Base-by-base conservation (phyloP, 192 early-diverging fungal species). In the Obelidium mucronatum region DNA sequence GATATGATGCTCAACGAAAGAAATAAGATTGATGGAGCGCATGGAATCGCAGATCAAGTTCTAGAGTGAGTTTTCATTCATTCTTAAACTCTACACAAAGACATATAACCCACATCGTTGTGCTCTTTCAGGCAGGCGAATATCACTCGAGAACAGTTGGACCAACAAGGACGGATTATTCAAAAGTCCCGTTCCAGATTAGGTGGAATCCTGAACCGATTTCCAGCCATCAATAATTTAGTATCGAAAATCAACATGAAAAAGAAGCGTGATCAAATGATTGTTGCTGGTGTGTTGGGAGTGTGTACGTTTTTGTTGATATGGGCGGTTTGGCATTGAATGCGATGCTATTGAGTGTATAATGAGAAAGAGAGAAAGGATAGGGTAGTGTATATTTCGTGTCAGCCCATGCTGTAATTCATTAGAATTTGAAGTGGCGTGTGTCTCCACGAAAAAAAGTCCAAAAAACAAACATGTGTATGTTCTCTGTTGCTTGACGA, bases 1-100 rank as follows among this genome's bases (percentile, higher is more conserved):
- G 93, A 94, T 60, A 89, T 91, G 62, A 82, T 93, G 66, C 75
- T 94, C 54, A 89, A 82, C 24, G 93, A 94, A 58, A 84, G 93
- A 59, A 79, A 82, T 52, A 70, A 86, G 66, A 92, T 94, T 59
- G 93, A 94, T 34, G 80, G 79, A 26, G 88, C 92, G 11, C 92
- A 94, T 84, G 83, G 81, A 19, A 86, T 94, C 83, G 91, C 91
- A 5, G 93, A 94, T 75, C 90, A 85, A 77, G 87, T 94, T 31
- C 82, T 94, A 35, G 90, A 94, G 91, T 93, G 44, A 48, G 19
- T 19, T 48, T 48, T 19, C 8, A 48, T 48, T 48, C 44, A 6
- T 48, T 48, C 44, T 19, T n/a, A n/a, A 19, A 19, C 44, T 48
- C 44, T 6, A 6, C 44, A 19, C 44, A 48, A 15, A 6, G 19